Evolutionary conservation across 1,284 basidiomycete genomes (phyloP), one percentile per base, ranked within the genome.

Genomic region (Austroboletus niveus): DNA sequence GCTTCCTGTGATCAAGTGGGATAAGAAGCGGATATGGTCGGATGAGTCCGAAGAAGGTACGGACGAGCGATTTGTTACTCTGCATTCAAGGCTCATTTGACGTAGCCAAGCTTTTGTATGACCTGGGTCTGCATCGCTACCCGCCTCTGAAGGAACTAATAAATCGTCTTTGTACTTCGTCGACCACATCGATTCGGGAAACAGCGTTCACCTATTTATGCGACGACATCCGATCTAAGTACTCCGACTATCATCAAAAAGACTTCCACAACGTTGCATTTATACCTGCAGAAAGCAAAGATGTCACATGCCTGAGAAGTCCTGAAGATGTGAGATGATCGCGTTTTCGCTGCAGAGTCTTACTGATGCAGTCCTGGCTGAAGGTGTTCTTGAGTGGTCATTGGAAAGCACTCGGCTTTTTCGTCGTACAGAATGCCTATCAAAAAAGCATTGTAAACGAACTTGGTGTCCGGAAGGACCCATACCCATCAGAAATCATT

Each of bases 31-130:
- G 4, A 89, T 86, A 64, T 96, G 93, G 93, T 76, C 78, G 43
- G 68, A 79, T 3, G 78, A 76, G 8, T 90, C 89, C 0, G 86
- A 90, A 14, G 92, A 95, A 82, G 90, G 92, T 87, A 54, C 47
- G 72, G 32, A 17, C n/a, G 39, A 8, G 7, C 1, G 35, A 3
- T 29, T 7, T 5, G 4, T 11, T 27, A 2, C 7, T 2, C n/a
- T 10, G 20, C 5, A 22, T 12, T 35, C 24, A 38, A 8, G 7
- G 31, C 8, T 41, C 2, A 8, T 30, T n/a, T 45, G 2, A 12
- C 27, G 8, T 39, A 60, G 58, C 49, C 5, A 12, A 48, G 62
- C 85, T 98, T 56, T 69, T 97, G 15, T 89, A 84, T 66, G 74
- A 78, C 9, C 74, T 98, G 9, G 94, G 93, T 5, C 72, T 98